A percentile compares a stretch with the other conserved stretches of the same genome.
Conservation (phyloP, 139 green algal species). For the Chlorella sorokiniana region DNA sequence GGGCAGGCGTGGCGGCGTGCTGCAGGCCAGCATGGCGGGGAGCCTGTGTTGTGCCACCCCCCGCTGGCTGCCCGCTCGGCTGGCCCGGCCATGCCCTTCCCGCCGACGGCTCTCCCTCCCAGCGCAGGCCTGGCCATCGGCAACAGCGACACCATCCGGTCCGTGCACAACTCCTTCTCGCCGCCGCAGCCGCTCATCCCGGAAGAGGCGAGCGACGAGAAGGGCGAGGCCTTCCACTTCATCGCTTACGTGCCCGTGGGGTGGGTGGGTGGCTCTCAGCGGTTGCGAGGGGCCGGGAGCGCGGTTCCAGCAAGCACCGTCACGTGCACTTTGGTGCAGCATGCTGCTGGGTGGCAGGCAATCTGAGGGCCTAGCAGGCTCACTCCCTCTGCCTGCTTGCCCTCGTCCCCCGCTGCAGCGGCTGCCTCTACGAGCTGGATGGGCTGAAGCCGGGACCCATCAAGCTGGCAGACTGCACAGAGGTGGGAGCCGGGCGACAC, state of each 20-base stretch:
- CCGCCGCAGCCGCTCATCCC: constrained; percentile 87
- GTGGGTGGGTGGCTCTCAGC: constrained; percentile 46
- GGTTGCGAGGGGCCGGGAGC: no score
- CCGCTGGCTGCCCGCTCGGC: no score
- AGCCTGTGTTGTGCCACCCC: no score
- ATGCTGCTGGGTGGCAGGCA: neutral
- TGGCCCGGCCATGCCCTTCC: no score
- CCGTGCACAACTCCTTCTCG: constrained; percentile 95
- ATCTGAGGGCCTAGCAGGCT: neutral
- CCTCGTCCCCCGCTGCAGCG: neutral
- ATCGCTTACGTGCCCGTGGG: constrained; percentile 83
- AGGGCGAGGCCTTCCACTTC: constrained; percentile 80
- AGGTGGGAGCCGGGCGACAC: constrained; percentile 25
- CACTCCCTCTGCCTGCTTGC: neutral
- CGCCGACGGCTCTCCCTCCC: neutral
- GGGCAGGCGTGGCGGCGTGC: no score
- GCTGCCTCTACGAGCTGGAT: constrained; percentile 93
- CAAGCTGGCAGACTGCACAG: constrained; percentile 57
- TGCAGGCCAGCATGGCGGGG: no score
- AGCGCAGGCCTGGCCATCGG: constrained; percentile 87
- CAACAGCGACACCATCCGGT: constrained; percentile 92
- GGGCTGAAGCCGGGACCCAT: constrained; percentile 95
- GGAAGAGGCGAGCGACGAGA: constrained; percentile 38
- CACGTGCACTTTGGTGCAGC: no score
- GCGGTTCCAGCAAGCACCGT: no score